phyloP scores from a whole-genome alignment of 768 basidiomycete genomes.

The Tulasnella sp. region DNA sequence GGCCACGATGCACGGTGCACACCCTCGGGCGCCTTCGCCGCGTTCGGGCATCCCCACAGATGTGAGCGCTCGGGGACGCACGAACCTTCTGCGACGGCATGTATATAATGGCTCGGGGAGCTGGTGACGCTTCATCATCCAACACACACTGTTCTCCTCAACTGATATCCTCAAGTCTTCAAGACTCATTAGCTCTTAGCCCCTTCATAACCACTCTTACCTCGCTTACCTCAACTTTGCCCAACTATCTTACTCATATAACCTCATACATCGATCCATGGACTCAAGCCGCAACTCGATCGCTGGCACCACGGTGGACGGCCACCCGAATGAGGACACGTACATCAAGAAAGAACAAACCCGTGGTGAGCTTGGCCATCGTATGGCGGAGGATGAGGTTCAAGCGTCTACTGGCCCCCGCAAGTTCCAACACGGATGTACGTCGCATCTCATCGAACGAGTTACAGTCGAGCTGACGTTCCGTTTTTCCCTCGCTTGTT shows the following conservation, averaged over 20 bases:
- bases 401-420: not conserved
- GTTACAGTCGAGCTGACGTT: not conserved
- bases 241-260: too few relatives aligned
- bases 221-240: not conserved
- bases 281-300: not conserved
- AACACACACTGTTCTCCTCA: not conserved
- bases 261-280: not conserved
- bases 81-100: too few relatives aligned
- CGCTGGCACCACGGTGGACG: not conserved
- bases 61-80: too few relatives aligned
- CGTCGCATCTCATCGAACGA: not conserved
- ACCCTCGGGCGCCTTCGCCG: too few relatives aligned
- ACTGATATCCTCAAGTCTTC: not conserved
- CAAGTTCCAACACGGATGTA: not conserved
- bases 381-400: not conserved
- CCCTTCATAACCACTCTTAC: not conserved
- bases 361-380: not conserved
- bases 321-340: not conserved
- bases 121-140: not conserved
- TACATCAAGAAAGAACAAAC: not conserved
- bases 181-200: not conserved
- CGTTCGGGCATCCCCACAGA: too few relatives aligned
- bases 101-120: not conserved
- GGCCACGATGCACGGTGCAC: too few relatives aligned
- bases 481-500: not conserved